Conservation (phyloP, 805 yeast genomes). For the Wickerhamomyces mucosus region DNA sequence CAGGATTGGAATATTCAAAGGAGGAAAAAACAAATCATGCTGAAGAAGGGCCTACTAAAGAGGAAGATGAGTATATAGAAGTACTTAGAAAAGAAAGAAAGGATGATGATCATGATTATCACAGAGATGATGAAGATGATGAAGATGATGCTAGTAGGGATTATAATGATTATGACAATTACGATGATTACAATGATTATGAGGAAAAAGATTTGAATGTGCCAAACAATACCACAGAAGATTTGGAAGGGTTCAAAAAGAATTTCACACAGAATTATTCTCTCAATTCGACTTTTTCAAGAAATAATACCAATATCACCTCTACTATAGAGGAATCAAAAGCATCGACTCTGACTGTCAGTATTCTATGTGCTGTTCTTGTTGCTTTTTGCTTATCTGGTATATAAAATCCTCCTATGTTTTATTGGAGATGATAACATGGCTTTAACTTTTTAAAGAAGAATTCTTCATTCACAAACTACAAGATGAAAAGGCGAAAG, state of each 20-base stretch:
- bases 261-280: not conserved
- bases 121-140: slow-evolving; percentile 3
- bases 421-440: too few relatives aligned
- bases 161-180: not conserved
- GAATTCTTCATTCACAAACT: too few relatives aligned
- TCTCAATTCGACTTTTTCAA: not conserved
- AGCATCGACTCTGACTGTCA: not conserved
- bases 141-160: not conserved
- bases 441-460: too few relatives aligned
- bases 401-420: too few relatives aligned
- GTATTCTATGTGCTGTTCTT: not conserved
- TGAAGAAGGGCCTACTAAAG: slow-evolving; percentile 1
- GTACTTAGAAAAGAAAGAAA: too few relatives aligned
- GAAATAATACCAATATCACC: slow-evolving; percentile 1
- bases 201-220: not conserved
- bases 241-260: slow-evolving; percentile 2
- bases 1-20: too few relatives aligned
- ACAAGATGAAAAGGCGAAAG: too few relatives aligned
- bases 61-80: too few relatives aligned
- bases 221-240: slow-evolving; percentile 5
- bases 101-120: too few relatives aligned
- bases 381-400: not conserved
- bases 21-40: too few relatives aligned
- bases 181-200: not conserved
- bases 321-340: slow-evolving; percentile 2